Evolutionary conservation across 495 filamentous ascomycete species (phyloP), one percentile per base, ranked within the genome.

Genomic region (Aspergillus diversus): DNA sequence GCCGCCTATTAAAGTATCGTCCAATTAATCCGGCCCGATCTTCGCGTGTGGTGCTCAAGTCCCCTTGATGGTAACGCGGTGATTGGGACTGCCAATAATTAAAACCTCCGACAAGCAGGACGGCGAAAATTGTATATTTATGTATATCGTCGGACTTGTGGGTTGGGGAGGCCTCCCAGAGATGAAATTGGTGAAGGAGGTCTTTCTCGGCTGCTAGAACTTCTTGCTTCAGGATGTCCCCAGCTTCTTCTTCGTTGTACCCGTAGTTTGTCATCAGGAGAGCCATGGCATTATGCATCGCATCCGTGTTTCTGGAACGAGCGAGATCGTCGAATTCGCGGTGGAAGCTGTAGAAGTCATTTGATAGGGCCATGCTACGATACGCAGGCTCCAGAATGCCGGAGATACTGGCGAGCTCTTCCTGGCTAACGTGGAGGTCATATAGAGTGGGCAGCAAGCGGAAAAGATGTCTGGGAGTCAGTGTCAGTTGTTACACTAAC

Each of bases 241-340:
- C 57, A 7, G 57, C 57, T 51, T 59, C 57, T 5, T 16, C 11
- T 13, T 51, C 57, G 3, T 16, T 48, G 33, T 59, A 59, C n/a
- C 57, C 57, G 46, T 59, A 59, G n/a, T 50, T 35, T 17, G 43
- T 59, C 57, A 59, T 59, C 5, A 59, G 57, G 3, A 59, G 32
- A 12, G 46, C 57, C 46, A 59, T 39, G 5, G 43, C 57, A 16
- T 59, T 59, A 4, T 59, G 57, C 6, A 59, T 51, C 15, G 33
- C 47, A 21, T 59, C 57, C 4, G 51, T 43, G n/a, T 6, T 59
- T 1, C 57, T 31, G 12, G 57, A 27, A 13, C 4, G 9, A 6
- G 32, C 8, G 31, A 50, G 57, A 5, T 59, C 46, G 6, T 59
- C 15, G 33, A 51, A 59, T 34, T 59, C 57, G 8, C 51, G 49